These are phyloP conservation scores for Domatiomyces catenatus DNA, from an alignment of 2,329 filamentous ascomycete species.

Conservation along the genomic window DNA sequence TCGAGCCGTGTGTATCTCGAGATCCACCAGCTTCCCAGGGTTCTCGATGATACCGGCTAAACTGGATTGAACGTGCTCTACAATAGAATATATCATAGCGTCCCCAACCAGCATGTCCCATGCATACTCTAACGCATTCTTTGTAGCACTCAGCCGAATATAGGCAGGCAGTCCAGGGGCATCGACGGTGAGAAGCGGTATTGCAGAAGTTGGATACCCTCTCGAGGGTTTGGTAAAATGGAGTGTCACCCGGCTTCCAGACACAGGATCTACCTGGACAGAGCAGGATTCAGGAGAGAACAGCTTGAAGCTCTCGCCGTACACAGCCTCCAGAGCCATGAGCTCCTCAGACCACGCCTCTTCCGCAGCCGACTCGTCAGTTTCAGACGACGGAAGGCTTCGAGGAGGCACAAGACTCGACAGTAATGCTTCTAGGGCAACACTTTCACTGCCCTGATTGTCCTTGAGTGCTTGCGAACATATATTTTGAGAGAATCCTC, in stretches of 20 bases:
- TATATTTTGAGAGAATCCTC: constrained; percentile 73
- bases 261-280: constrained; percentile 43
- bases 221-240: constrained; percentile 55
- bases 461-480: constrained; percentile 64
- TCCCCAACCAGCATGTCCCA: constrained; percentile 59
- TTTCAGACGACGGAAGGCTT: not conserved
- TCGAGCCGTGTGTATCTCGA: constrained; percentile 41
- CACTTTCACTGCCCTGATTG: constrained; percentile 54
- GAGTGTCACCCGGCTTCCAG: constrained; percentile 20
- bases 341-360: constrained; percentile 74
- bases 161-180: constrained; percentile 60
- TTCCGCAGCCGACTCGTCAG: constrained; percentile 24
- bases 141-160: constrained; percentile 76
- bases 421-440: constrained; percentile 68
- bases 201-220: constrained; percentile 47
- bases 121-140: constrained; percentile 58
- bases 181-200: constrained; percentile 47
- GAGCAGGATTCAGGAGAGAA: constrained; percentile 51
- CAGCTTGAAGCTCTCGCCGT: constrained; percentile 54
- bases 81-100: constrained; percentile 77
- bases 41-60: constrained; percentile 68
- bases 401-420: constrained; percentile 35
- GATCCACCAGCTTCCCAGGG: constrained; percentile 69
- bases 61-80: constrained; percentile 82
- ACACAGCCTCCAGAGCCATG: constrained; percentile 70